Evolutionary conservation across 805 yeast species (phyloP).

Genomic region (Candida pseudofarinosa): DNA sequence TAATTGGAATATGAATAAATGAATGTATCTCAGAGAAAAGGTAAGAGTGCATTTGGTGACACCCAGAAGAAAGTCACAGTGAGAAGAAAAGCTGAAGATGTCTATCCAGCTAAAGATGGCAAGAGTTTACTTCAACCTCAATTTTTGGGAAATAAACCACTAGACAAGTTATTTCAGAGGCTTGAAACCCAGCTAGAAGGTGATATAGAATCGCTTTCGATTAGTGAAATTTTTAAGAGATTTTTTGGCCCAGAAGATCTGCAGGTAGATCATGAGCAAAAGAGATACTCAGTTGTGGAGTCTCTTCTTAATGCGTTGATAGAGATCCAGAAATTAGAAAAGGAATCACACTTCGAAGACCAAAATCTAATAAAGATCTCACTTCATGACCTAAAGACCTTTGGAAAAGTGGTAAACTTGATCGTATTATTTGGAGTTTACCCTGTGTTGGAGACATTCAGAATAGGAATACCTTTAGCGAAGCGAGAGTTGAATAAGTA

Average conservation of each 20-base stretch:
- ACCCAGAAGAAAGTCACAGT: constrained; percentile 25
- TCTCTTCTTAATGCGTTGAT: constrained; percentile 32
- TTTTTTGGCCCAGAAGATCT: constrained; percentile 4
- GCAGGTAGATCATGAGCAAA: not conserved
- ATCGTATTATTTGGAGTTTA: constrained; percentile 71
- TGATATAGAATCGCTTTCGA: constrained; percentile 17
- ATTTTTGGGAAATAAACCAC: constrained; percentile 24
- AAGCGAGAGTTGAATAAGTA: constrained; percentile 54
- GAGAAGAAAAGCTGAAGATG: constrained; percentile 26
- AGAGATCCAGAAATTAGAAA: constrained; percentile 36
- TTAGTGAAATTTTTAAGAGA: constrained; percentile 12
- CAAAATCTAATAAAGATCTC: constrained; percentile 57
- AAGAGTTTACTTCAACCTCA: constrained; percentile 34
- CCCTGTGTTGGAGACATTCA: constrained; percentile 49
- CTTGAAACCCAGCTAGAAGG: constrained; percentile 24
- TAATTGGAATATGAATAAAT: not conserved
- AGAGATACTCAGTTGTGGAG: constrained; percentile 14
- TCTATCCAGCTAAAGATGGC: constrained; percentile 19
- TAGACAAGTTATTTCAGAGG: constrained; percentile 30
- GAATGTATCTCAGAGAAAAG: not conserved
- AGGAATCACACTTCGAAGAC: constrained; percentile 19
- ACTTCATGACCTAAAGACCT: constrained; percentile 75
- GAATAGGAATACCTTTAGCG: constrained; percentile 61
- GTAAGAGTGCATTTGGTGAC: not conserved
- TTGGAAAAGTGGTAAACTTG: constrained; percentile 60